Base-by-base conservation (phyloP, 371 early-diverging fungal genomes). In the Mortierella sp. region DNA sequence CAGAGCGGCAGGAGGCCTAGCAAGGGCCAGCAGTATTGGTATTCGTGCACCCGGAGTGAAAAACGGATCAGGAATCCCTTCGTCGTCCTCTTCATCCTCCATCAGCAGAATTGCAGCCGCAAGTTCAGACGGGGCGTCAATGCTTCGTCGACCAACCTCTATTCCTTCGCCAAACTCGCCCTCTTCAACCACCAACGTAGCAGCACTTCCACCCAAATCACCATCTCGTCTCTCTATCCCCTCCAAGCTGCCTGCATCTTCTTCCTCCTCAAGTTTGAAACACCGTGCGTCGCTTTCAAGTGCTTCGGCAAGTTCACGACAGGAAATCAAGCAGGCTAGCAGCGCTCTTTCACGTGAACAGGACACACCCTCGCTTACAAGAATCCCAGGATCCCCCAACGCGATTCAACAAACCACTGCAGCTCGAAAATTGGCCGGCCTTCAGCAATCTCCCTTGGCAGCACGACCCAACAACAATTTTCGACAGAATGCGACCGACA, bases 301-400 rank as follows among this genome's bases (percentile, higher is more conserved):
- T 63, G 63, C 63, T 35, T 35, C 63, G 18, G 63, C 63, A 29
- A 72, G 41, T 63, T 38, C 48, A 24, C 55, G 35, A 24, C 71
- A 49, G 71, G 71, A 75, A 18, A 29, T 35, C 35, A 63, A 63
- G 63, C 43, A 41, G 41, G 41, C 10, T 21, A 68, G n/a, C 68
- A 41, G 41, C 65, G 18, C 16, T 68, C 41, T 68, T 68, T 68
- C 41, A 71, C 71, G 48, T 49, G 72, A 72, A 49, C 72, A 72
- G 24, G 79, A 35, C 18, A 27, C 55, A 43, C 8, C 73, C 6
- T 78, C 78, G 10, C 68, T 76, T 10, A 43, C 79, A 24, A 71
- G 73, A 38, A 48, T 75, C 35, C 75, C 70, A 38, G 78, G 72
- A 21, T 72, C 82, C 3, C 78, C 78, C 10, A 68, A 63, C 18